phyloP scores from a whole-genome alignment of 768 basidiomycete genomes.

The Rhodocollybia butyracea region DNA sequence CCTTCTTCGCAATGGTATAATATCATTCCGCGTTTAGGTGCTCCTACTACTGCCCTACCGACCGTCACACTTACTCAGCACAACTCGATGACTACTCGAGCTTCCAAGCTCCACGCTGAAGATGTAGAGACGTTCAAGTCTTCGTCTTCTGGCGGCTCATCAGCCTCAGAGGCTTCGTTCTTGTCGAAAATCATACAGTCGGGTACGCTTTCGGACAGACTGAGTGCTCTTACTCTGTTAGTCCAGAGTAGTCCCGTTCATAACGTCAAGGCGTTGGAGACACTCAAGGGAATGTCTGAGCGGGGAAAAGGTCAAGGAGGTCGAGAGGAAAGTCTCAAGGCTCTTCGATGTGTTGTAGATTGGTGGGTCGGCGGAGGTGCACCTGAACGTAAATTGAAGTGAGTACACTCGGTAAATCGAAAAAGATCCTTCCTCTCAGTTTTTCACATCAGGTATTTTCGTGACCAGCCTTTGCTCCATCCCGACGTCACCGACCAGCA shows the following conservation, averaged over 20 bases:
- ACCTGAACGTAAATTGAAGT: conserved; percentile 84
- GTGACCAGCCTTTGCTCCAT: conserved; percentile 77
- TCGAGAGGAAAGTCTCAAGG: conserved; percentile 90
- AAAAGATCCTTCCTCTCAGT: neutral
- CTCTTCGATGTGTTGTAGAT: conserved; percentile 87
- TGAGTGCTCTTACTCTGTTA: conserved; percentile 86
- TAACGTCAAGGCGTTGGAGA: conserved; percentile 77
- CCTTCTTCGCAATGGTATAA: conserved; percentile 57
- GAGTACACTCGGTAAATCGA: conserved; percentile 20
- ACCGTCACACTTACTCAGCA: conserved; percentile 42
- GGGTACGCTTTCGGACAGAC: conserved; percentile 88
- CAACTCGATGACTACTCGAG: conserved; percentile 42
- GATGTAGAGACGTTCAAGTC: conserved; percentile 46
- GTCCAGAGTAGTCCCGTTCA: conserved; percentile 88
- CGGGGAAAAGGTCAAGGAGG: conserved; percentile 80
- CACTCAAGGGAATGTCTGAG: conserved; percentile 72
- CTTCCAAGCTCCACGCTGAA: conserved; percentile 42
- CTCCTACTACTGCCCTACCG: conserved; percentile 23
- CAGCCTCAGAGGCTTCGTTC: conserved; percentile 77
- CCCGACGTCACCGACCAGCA: conserved; percentile 65
- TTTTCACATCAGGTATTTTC: conserved; percentile 67
- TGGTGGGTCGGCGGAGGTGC: conserved; percentile 98
- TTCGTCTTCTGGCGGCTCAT: conserved; percentile 50
- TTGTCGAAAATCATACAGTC: conserved; percentile 80
- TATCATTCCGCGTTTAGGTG: conserved; percentile 36